Evolutionary conservation across 371 early-diverging fungal species (phyloP).

Genomic region (Coemansia sp.): DNA sequence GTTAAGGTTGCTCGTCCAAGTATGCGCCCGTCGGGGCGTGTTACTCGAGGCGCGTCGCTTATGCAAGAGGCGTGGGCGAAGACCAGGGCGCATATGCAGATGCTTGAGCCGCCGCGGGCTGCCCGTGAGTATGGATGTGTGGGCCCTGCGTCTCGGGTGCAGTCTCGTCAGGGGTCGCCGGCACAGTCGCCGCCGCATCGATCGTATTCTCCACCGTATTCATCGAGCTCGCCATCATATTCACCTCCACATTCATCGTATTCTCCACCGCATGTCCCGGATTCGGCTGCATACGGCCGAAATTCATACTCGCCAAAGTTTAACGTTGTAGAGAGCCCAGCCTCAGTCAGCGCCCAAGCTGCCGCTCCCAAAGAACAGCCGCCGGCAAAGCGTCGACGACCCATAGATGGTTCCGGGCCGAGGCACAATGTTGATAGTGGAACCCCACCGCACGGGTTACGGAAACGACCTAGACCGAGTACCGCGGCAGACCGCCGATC

Average conservation of each 20-base stretch:
- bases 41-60: conserved; percentile 14
- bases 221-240: conserved; percentile 28
- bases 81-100: conserved; percentile 33
- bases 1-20: conserved; percentile 9
- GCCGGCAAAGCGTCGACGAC: not conserved
- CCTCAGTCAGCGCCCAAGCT: conserved; percentile 16
- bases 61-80: conserved; percentile 30
- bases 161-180: conserved; percentile 14
- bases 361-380: not conserved
- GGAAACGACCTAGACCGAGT: not conserved
- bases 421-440: not conserved
- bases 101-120: conserved; percentile 10
- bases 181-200: conserved; percentile 4
- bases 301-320: conserved; percentile 14
- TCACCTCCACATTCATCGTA: conserved; percentile 29
- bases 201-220: conserved; percentile 37
- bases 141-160: not conserved
- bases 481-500: not conserved
- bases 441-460: not conserved
- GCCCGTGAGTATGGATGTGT: not conserved
- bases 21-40: not conserved
- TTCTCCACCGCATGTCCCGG: conserved; percentile 43
- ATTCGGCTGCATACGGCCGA: conserved; percentile 4
- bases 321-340: conserved; percentile 27
- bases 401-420: not conserved